phyloP scores from a whole-genome alignment of 306 rosid species.

The Citrullus colocynthis region DNA sequence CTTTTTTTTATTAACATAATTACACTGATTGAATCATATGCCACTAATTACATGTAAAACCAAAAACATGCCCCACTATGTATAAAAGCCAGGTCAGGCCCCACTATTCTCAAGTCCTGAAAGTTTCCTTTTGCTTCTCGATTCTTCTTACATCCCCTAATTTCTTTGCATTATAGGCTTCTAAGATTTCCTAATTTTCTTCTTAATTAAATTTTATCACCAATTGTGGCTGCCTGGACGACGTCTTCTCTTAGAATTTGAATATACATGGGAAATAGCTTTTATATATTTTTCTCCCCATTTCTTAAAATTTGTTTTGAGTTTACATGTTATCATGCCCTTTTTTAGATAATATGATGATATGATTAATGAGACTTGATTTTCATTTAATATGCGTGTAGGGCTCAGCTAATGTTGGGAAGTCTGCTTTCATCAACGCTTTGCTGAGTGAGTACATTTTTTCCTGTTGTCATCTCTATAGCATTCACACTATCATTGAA shows the following conservation, averaged over 20 bases:
- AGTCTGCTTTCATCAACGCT: slow-evolving; percentile 89
- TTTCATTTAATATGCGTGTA: slow-evolving; percentile 14
- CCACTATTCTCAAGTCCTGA: not conserved
- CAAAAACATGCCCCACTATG: not conserved
- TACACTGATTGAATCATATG: not conserved
- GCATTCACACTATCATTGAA: not conserved
- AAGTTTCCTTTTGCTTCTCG: not conserved
- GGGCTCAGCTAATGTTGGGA: slow-evolving; percentile 98
- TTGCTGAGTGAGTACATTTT: slow-evolving; percentile 56
- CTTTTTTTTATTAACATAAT: no score
- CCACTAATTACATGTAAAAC: not conserved
- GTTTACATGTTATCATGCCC: not conserved
- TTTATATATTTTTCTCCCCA: not conserved
- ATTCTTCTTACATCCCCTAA: not conserved
- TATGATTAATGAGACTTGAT: slow-evolving; percentile 4
- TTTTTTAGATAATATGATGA: not conserved
- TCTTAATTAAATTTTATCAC: not conserved
- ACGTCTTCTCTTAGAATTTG: not conserved
- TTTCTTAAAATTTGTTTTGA: not conserved
- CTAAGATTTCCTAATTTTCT: not conserved
- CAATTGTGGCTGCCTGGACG: not conserved
- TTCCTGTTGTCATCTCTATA: slow-evolving; percentile 1
- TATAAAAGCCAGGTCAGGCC: not conserved
- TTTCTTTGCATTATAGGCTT: not conserved
- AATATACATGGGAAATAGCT: not conserved